These are phyloP conservation scores for Stephania japonica DNA, from an alignment of 164 flowering plant genomes.

Conservation along the genomic window DNA sequence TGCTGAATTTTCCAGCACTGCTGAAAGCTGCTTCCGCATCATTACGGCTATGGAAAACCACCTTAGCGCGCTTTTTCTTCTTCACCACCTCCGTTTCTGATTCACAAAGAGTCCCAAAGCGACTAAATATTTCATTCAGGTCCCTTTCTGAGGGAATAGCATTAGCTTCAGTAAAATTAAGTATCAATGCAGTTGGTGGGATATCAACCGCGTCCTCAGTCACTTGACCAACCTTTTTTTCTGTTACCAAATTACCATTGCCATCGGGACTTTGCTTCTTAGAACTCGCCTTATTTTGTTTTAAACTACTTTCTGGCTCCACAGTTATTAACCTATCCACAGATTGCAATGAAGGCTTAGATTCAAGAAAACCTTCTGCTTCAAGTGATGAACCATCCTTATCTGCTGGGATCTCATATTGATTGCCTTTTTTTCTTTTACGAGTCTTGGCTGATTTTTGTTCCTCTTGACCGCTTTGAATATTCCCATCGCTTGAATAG, in stretches of 20 bases:
- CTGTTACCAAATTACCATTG: slow-evolving; percentile 21
- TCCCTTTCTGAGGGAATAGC: slow-evolving; percentile 57
- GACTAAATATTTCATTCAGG: slow-evolving; percentile 58
- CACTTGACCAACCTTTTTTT: slow-evolving; percentile 12
- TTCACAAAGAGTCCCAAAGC: slow-evolving; percentile 54
- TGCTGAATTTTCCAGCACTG: slow-evolving; percentile 75
- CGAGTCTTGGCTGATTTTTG: slow-evolving; percentile 13
- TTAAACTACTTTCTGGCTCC: slow-evolving; percentile 6
- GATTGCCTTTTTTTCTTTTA: slow-evolving; percentile 18
- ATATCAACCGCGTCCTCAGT: slow-evolving; percentile 23
- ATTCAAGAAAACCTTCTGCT: slow-evolving; percentile 15
- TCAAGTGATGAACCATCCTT: slow-evolving; percentile 12
- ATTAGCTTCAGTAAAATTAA: slow-evolving; percentile 50
- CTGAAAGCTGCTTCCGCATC: slow-evolving; percentile 91
- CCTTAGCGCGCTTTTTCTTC: slow-evolving; percentile 58
- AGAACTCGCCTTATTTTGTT: slow-evolving; percentile 22
- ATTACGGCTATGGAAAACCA: slow-evolving; percentile 50
- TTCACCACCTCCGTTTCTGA: slow-evolving; percentile 57
- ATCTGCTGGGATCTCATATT: slow-evolving; percentile 13
- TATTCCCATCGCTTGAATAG: slow-evolving; percentile 36
- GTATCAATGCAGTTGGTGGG: slow-evolving; percentile 52
- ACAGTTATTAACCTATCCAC: slow-evolving; percentile 3
- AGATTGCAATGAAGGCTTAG: slow-evolving; percentile 4
- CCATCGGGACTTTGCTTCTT: slow-evolving; percentile 21
- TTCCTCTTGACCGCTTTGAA: slow-evolving; percentile 35